phyloP scores from a whole-genome alignment of 805 yeast genomes.

The Komagataella mondaviorum region DNA sequence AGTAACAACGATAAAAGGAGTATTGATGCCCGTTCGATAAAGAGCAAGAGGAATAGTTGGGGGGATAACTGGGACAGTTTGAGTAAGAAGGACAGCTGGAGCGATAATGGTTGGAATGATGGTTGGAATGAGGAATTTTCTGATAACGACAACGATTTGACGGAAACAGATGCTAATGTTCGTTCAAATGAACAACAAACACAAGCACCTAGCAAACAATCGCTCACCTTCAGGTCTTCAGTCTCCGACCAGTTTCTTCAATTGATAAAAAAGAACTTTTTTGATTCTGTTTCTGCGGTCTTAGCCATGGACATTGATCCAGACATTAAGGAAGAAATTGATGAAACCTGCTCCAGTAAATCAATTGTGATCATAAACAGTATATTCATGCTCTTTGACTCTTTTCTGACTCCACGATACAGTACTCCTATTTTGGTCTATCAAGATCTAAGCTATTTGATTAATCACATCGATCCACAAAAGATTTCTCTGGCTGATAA shows the following conservation, averaged over 20 bases:
- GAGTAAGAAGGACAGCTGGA: not conserved
- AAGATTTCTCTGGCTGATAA: not conserved
- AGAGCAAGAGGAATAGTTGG: not conserved
- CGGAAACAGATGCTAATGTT: not conserved
- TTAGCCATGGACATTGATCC: not conserved
- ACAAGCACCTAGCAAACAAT: not conserved
- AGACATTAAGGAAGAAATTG: not conserved
- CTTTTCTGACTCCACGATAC: not conserved
- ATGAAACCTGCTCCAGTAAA: not conserved
- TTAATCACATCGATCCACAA: not conserved
- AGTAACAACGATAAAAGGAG: not conserved
- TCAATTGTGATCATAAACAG: not conserved
- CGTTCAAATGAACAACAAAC: not conserved
- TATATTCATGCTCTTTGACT: not conserved
- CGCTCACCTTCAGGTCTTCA: not conserved
- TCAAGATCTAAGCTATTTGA: not conserved
- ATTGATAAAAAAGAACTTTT: not conserved
- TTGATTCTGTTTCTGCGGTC: not conserved
- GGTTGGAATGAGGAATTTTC: not conserved
- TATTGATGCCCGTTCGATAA: not conserved
- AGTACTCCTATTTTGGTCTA: not conserved
- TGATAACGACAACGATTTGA: not conserved
- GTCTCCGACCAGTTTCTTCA: not conserved
- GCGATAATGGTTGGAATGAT: not conserved
- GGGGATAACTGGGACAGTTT: not conserved